A percentile compares a stretch with the other conserved stretches of the same genome.
phyloP scores from a whole-genome alignment of 2,329 filamentous ascomycete species.

The Colletotrichum acutatum region DNA sequence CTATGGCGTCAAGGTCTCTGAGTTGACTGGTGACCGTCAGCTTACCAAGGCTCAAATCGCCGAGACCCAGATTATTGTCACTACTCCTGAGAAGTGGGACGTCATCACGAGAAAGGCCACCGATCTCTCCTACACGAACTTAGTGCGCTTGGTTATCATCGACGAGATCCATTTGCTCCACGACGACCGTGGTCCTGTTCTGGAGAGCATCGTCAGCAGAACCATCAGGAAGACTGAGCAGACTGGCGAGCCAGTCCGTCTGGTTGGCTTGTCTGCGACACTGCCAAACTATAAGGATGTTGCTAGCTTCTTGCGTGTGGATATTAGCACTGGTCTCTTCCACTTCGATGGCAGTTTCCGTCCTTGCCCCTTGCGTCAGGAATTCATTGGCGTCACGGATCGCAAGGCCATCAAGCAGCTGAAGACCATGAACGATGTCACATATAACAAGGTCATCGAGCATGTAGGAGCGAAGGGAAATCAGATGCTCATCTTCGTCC shows the following conservation, averaged over 20 bases:
- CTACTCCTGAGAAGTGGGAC: slow-evolving; percentile 98
- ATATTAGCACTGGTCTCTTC: slow-evolving; percentile 86
- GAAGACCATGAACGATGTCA: slow-evolving; percentile 99
- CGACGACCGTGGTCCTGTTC: slow-evolving; percentile 94
- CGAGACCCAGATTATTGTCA: slow-evolving; percentile 98
- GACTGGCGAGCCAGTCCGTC: slow-evolving; percentile 90
- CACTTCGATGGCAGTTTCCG: slow-evolving; percentile 96
- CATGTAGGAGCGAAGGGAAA: slow-evolving; percentile 93
- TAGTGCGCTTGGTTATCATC: slow-evolving; percentile 96
- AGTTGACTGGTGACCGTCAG: slow-evolving; percentile 96
- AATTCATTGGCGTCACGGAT: slow-evolving; percentile 97
- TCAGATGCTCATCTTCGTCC: slow-evolving; percentile 99
- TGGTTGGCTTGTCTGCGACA: slow-evolving; percentile 93
- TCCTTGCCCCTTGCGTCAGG: slow-evolving; percentile 93
- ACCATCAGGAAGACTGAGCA: slow-evolving; percentile 95
- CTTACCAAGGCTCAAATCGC: slow-evolving; percentile 98
- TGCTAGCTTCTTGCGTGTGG: slow-evolving; percentile 92
- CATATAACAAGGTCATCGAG: slow-evolving; percentile 96
- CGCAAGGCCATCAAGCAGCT: slow-evolving; percentile 99
- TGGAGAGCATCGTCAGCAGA: slow-evolving; percentile 96
- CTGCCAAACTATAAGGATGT: slow-evolving; percentile 97
- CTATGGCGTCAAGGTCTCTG: slow-evolving; percentile 93
- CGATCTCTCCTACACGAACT: slow-evolving; percentile 94
- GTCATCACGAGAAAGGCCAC: slow-evolving; percentile 98
- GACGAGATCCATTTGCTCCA: slow-evolving; percentile 98